Conservation (phyloP, 2,329 filamentous ascomycete genomes). For the Phyllosticta paracitricarpa region DNA sequence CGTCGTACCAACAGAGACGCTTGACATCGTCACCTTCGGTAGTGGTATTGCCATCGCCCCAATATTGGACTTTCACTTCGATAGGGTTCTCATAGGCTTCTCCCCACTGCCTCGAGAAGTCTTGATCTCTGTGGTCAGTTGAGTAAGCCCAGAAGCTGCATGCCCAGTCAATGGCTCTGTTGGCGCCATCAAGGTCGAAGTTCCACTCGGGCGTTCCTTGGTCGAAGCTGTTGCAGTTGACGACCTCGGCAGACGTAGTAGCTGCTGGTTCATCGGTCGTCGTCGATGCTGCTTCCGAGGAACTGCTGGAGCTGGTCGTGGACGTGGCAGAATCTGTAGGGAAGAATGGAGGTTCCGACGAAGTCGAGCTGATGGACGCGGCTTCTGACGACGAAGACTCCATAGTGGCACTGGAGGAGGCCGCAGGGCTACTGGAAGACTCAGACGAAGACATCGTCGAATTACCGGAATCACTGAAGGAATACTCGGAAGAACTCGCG, state of each 20-base stretch:
- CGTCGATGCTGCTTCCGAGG: background rate
- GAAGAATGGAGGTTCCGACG: too few species aligned
- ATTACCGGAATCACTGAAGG: too few species aligned
- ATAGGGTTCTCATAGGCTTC: background rate
- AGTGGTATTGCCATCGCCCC: background rate
- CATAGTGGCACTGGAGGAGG: too few species aligned
- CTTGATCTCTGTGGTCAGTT: background rate
- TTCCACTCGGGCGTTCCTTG: background rate
- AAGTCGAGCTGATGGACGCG: too few species aligned
- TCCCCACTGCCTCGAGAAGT: background rate
- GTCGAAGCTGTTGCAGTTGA: background rate
- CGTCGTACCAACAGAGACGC: background rate
- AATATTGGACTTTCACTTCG: background rate
- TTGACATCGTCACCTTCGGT: background rate
- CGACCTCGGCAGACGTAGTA: background rate
- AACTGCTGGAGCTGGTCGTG: background rate
- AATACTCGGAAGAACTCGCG: too few species aligned
- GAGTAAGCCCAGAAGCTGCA: background rate
- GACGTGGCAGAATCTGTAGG: too few species aligned
- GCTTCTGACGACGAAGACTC: too few species aligned
- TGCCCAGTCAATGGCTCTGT: background rate
- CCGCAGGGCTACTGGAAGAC: too few species aligned
- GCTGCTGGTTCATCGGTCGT: background rate
- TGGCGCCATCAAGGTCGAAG: background rate
- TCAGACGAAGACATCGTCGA: too few species aligned